Conservation (phyloP, 306 rosid genomes). For the Ziziphus jujuba region DNA sequence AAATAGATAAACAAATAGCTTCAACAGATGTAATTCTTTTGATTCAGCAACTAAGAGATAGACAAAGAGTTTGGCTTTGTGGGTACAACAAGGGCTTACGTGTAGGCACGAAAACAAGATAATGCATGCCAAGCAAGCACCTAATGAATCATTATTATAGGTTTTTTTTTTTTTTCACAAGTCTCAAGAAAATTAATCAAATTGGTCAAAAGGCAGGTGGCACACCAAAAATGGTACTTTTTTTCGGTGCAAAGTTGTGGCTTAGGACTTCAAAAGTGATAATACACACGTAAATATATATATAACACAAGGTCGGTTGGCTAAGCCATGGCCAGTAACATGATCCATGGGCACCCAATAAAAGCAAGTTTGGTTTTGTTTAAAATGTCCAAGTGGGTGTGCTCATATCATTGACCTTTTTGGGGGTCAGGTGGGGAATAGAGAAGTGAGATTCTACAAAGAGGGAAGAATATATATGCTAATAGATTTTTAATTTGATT, state of each 20-base stretch:
- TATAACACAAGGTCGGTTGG: constrained; percentile 32
- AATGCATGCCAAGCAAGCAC: constrained; percentile 35
- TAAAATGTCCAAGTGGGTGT: constrained; percentile 19
- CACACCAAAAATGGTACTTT: constrained; percentile 26
- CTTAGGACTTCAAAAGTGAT: constrained; percentile 11
- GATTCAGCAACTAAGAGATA: constrained; percentile 21
- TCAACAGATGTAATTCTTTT: constrained; percentile 27
- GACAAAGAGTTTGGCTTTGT: constrained; percentile 27
- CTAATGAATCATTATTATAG: not conserved
- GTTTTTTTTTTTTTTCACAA: constrained; percentile 7
- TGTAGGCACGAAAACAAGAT: constrained; percentile 22
- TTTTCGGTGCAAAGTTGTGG: constrained; percentile 37
- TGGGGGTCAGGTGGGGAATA: constrained; percentile 32
- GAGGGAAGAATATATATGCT: not conserved
- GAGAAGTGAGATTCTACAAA: constrained; percentile 28
- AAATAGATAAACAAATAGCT: constrained; percentile 17
- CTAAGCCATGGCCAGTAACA: constrained; percentile 32
- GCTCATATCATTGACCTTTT: constrained; percentile 28
- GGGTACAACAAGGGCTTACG: constrained; percentile 37
- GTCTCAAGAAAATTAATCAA: not conserved
- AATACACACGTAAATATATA: not conserved
- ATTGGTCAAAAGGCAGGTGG: constrained; percentile 26
- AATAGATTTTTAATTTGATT: not conserved
- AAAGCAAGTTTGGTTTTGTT: constrained; percentile 34
- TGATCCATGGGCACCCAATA: constrained; percentile 39